Conservation (phyloP, 129 eudicot species). For the Cynara cardunculus region DNA sequence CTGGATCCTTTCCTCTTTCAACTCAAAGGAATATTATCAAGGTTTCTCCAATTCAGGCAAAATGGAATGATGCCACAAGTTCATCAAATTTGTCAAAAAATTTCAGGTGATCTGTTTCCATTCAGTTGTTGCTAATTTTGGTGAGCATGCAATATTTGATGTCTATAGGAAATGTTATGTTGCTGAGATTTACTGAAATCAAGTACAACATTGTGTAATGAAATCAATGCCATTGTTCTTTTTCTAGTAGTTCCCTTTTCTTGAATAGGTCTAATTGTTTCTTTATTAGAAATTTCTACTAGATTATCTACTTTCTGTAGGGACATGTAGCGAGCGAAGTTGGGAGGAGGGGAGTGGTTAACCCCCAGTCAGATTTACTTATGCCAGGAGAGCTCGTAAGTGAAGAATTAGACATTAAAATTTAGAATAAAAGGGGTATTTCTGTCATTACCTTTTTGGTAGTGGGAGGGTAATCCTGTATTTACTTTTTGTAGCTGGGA, state of each 20-base stretch:
- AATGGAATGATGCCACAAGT: conserved; percentile 54
- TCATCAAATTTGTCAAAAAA: conserved; percentile 66
- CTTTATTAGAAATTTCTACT: not conserved
- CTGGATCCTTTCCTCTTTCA: conserved; percentile 46
- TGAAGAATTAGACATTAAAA: not conserved
- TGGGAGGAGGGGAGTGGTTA: not conserved
- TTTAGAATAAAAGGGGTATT: too few species aligned
- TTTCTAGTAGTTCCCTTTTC: not conserved
- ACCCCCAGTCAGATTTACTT: not conserved
- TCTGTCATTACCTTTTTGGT: too few species aligned
- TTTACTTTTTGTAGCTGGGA: not conserved
- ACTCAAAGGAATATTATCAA: conserved; percentile 40
- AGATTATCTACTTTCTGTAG: not conserved
- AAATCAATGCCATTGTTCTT: not conserved
- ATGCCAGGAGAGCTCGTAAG: not conserved
- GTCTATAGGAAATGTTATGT: not conserved
- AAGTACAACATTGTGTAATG: not conserved
- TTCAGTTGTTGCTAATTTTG: not conserved
- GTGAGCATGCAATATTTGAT: not conserved
- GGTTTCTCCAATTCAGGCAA: conserved; percentile 43
- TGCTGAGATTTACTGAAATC: not conserved
- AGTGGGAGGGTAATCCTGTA: too few species aligned
- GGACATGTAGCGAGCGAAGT: not conserved
- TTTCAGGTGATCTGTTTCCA: conserved; percentile 57
- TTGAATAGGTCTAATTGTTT: not conserved